A percentile compares a stretch with the other conserved stretches of the same genome.
phyloP scores from a whole-genome alignment of 2,329 filamentous ascomycete genomes.

The Penicillium polonicum region DNA sequence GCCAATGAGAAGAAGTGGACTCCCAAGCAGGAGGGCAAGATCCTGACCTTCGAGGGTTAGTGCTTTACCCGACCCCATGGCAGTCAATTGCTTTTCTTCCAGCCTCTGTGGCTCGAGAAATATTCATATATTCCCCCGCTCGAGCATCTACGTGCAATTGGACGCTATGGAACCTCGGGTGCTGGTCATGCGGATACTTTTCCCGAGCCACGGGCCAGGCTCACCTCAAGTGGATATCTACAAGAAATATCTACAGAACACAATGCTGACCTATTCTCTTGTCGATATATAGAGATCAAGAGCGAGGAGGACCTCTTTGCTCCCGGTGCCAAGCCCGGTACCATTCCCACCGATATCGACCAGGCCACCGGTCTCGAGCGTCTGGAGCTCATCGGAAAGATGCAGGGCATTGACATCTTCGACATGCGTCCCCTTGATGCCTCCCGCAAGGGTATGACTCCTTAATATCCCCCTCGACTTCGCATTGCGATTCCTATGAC shows the following conservation, averaged over 20 bases:
- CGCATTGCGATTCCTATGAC: neutral
- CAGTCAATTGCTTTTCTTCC: conserved; percentile 15
- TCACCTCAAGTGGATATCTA: neutral
- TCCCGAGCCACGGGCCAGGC: conserved; percentile 6
- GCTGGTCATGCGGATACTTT: conserved; percentile 16
- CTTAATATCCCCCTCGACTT: conserved; percentile 19
- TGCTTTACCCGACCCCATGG: conserved; percentile 15
- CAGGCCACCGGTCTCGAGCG: conserved; percentile 97
- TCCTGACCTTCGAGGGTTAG: conserved; percentile 48
- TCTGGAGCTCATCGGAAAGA: conserved; percentile 98
- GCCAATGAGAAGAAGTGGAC: conserved; percentile 42
- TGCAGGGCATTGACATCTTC: conserved; percentile 97
- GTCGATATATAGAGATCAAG: conserved; percentile 68
- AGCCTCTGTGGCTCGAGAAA: conserved; percentile 8
- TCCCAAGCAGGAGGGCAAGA: conserved; percentile 44
- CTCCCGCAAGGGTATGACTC: conserved; percentile 71
- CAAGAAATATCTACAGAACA: neutral
- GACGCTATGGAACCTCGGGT: conserved; percentile 9
- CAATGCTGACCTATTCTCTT: conserved; percentile 25
- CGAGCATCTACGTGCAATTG: conserved; percentile 6
- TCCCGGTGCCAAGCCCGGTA: conserved; percentile 77
- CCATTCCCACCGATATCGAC: conserved; percentile 89
- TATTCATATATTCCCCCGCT: neutral
- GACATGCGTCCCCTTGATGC: conserved; percentile 96
- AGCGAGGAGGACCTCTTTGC: conserved; percentile 76